A percentile compares a stretch with the other conserved stretches of the same genome.
Conservation (phyloP, 2,329 filamentous ascomycete species). For the Phialemoniopsis sp. region DNA sequence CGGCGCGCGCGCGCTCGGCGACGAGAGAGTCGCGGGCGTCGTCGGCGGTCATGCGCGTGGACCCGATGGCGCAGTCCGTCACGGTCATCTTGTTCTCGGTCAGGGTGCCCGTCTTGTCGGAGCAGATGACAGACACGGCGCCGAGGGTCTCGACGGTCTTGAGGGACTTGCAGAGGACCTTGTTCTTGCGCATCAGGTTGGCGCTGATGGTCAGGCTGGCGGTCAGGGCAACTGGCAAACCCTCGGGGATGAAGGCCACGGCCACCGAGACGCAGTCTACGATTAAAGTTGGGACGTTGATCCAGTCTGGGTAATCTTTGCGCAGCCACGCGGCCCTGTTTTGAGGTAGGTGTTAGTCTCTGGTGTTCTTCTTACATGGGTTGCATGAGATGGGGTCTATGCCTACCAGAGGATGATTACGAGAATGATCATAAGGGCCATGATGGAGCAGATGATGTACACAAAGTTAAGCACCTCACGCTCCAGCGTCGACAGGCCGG, state of each 20-base stretch:
- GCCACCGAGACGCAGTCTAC: constrained; percentile 69
- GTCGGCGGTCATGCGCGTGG: constrained; percentile 42
- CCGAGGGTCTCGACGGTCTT: constrained; percentile 76
- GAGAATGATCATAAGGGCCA: constrained; percentile 60
- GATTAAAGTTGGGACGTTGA: constrained; percentile 67
- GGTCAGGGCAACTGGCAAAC: constrained; percentile 65
- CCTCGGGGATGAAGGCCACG: constrained; percentile 74
- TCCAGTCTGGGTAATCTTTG: constrained; percentile 63
- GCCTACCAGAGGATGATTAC: constrained; percentile 63
- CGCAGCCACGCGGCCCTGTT: constrained; percentile 66
- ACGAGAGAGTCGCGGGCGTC: constrained; percentile 38
- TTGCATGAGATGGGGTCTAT: constrained; percentile 14
- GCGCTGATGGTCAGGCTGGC: constrained; percentile 72
- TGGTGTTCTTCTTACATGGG: constrained; percentile 4
- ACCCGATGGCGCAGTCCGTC: constrained; percentile 61
- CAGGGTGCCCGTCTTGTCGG: constrained; percentile 72
- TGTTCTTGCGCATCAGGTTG: constrained; percentile 72
- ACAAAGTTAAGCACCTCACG: constrained; percentile 73
- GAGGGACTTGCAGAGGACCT: constrained; percentile 74
- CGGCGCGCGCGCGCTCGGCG: constrained; percentile 10
- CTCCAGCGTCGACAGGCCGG: constrained; percentile 65
- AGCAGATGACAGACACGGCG: constrained; percentile 69
- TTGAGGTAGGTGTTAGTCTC: neutral
- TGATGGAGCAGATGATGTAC: constrained; percentile 62
- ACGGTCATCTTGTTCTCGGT: constrained; percentile 71